Percentiles rank a stretch among this genome's conserved stretches.
These are phyloP conservation scores for Aspergillus panamensis DNA, from an alignment of 495 filamentous ascomycete genomes.

Conservation along the genomic window DNA sequence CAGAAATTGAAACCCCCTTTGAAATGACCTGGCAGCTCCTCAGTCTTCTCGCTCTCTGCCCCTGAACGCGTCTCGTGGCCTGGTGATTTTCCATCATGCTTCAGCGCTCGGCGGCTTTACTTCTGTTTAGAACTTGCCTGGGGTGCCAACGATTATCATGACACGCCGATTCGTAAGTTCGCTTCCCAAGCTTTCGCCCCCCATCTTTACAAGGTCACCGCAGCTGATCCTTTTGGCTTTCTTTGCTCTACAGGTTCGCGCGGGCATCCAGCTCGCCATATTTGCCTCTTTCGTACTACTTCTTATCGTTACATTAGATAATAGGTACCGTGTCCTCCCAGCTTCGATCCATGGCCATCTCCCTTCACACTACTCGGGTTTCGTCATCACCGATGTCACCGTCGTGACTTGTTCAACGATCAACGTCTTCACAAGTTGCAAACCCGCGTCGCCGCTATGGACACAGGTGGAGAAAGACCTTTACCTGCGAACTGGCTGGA, in stretches of 20 bases:
- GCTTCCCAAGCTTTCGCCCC: conserved; percentile 5
- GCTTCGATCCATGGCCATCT: conserved; percentile 75
- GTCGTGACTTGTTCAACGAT: conserved; percentile 70
- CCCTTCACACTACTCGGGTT: conserved; percentile 74
- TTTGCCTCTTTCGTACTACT: conserved; percentile 64
- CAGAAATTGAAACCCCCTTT: conserved; percentile 21
- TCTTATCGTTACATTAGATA: conserved; percentile 73
- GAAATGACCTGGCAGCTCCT: conserved; percentile 25
- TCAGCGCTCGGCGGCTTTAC: conserved; percentile 21
- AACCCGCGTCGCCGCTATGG: conserved; percentile 73
- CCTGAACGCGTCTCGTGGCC: conserved; percentile 11
- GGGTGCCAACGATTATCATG: conserved; percentile 37
- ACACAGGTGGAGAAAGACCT: conserved; percentile 89
- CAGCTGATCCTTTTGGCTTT: conserved; percentile 4
- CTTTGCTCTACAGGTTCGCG: conserved; percentile 56
- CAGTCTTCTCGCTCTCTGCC: conserved; percentile 31
- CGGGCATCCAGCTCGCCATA: conserved; percentile 72
- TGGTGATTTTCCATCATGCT: conserved; percentile 24
- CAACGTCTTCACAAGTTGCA: conserved; percentile 76
- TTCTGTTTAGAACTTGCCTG: conserved; percentile 34
- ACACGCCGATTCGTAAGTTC: conserved; percentile 45
- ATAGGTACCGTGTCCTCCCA: conserved; percentile 77
- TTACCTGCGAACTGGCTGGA: conserved; percentile 68
- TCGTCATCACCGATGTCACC: conserved; percentile 87
- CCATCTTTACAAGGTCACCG: background rate